Evolutionary conservation across 1,284 basidiomycete species (phyloP).

Genomic region (Ustilago xerochloae): DNA sequence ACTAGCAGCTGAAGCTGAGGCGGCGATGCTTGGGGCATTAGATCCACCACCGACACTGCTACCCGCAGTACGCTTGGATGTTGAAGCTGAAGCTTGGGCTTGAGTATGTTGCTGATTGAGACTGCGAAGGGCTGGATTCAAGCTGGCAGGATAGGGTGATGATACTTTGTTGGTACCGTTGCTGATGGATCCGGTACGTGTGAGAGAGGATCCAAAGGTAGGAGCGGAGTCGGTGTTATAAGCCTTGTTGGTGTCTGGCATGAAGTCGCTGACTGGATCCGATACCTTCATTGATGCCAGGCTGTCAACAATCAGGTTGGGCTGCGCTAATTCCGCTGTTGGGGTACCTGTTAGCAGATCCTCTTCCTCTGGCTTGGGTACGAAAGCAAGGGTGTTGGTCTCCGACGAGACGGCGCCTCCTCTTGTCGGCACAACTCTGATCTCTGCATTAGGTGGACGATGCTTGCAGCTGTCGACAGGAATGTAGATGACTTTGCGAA

Average conservation of each 20-base stretch:
- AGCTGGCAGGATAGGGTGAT: conserved; percentile 20
- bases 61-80: conserved; percentile 1
- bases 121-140: conserved; percentile 27
- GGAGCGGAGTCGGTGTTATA: conserved; percentile 25
- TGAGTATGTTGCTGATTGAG: too few species aligned
- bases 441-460: conserved; percentile 52
- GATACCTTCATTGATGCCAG: conserved; percentile 17
- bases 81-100: neutral
- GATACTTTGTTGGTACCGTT: conserved; percentile 11
- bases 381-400: conserved; percentile 29
- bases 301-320: conserved; percentile 13
- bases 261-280: conserved; percentile 38
- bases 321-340: conserved; percentile 14
- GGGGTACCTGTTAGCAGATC: conserved; percentile 31
- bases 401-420: conserved; percentile 26
- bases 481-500: conserved; percentile 61
- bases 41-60: conserved; percentile 34
- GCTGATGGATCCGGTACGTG: conserved; percentile 21
- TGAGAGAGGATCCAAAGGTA: conserved; percentile 18
- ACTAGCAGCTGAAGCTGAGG: conserved; percentile 37
- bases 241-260: conserved; percentile 52
- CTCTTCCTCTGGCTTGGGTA: conserved; percentile 33
- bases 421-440: conserved; percentile 25
- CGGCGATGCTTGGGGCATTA: conserved; percentile 27
- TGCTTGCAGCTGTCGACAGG: conserved; percentile 62